A percentile compares a stretch with the other conserved stretches of the same genome.
Evolutionary conservation across 2,329 filamentous ascomycete genomes (phyloP).

Genomic region (Paecilomyces variotii): DNA sequence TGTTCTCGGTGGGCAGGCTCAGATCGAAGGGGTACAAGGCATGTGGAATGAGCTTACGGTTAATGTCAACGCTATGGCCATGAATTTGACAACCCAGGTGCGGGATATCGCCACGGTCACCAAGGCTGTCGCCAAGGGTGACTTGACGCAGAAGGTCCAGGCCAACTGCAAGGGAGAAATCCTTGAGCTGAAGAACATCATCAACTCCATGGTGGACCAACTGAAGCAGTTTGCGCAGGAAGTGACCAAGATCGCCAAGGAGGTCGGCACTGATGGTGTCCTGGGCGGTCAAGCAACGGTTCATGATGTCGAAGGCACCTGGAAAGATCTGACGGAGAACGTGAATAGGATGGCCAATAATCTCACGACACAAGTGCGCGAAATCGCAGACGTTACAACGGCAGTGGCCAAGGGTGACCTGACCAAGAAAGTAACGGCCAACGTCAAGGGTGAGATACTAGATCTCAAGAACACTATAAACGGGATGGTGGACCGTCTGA

Average conservation of each 20-base stretch:
- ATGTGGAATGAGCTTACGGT: constrained; percentile 80
- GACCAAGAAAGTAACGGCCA: constrained; percentile 86
- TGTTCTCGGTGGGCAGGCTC: constrained; percentile 68
- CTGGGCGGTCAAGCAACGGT: constrained; percentile 88
- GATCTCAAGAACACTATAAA: constrained; percentile 82
- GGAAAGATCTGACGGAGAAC: constrained; percentile 84
- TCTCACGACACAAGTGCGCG: constrained; percentile 86
- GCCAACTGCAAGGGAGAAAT: constrained; percentile 84
- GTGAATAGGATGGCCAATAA: constrained; percentile 98
- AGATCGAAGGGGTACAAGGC: constrained; percentile 71
- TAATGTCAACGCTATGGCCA: constrained; percentile 77
- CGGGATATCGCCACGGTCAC: constrained; percentile 79
- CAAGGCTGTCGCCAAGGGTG: constrained; percentile 64
- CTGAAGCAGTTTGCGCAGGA: constrained; percentile 89
- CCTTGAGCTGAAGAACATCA: constrained; percentile 85
- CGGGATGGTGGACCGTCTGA: constrained; percentile 54
- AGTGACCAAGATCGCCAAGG: constrained; percentile 85
- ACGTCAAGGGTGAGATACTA: constrained; percentile 82
- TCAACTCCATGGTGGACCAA: constrained; percentile 97
- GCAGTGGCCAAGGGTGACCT: constrained; percentile 87
- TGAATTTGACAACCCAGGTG: constrained; percentile 78
- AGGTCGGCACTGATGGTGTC: constrained; percentile 87
- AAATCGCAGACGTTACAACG: constrained; percentile 90
- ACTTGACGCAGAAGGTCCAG: constrained; percentile 90
- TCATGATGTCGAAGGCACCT: constrained; percentile 88